Base-by-base conservation (phyloP, 2,329 filamentous ascomycete genomes). In the Orbilia brochopaga region DNA sequence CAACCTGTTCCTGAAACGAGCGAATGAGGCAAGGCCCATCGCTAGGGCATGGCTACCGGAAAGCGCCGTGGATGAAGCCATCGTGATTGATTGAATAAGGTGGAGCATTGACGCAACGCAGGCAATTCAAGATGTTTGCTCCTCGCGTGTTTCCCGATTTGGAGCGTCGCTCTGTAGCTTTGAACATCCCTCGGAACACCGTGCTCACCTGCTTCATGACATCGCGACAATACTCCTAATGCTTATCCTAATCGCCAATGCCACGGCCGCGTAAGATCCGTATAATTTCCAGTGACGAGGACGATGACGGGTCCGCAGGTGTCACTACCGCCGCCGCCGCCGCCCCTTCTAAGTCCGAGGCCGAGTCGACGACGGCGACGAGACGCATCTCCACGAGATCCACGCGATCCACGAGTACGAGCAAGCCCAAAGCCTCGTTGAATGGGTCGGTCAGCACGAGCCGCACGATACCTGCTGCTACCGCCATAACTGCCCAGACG, bases 261-360 rank as follows among this genome's bases (percentile, higher is more conserved):
- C 37, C 67, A 48, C 60, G 67, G 44, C 60, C 67, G 55, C 67
- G 67, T 27, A 72, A 72, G 23, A 50, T 72, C 32, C 67, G 67
- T 37, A 65, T 72, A 23, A 72, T 72, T 35, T 72, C 67, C 30
- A 72, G 67, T 17, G 67, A 72, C 24, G 66, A 70, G 11, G 66
- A 69, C 40, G 60, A 66, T 24, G 57, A 52, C 42, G 66, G 55
- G 19, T 15, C 54, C 37, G 32, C 51, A 13, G 40, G 52, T 60
- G 37, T 54, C 6, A 48, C 48, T 42, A 17, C 60, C 17, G 40
- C 50, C 4, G 19, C 46, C 4, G 30, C 46, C 17, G 53, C 52
- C 27, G 46, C 46, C 23, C 10, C 17, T 23, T 21, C 5, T 21
- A 27, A 60, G 32, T 35, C 44, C 42, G 54, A 60, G 32, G 21